Percentiles rank a stretch among this genome's conserved stretches.
phyloP scores from a whole-genome alignment of 345 rosid genomes.

The Eucalyptus brandiana region DNA sequence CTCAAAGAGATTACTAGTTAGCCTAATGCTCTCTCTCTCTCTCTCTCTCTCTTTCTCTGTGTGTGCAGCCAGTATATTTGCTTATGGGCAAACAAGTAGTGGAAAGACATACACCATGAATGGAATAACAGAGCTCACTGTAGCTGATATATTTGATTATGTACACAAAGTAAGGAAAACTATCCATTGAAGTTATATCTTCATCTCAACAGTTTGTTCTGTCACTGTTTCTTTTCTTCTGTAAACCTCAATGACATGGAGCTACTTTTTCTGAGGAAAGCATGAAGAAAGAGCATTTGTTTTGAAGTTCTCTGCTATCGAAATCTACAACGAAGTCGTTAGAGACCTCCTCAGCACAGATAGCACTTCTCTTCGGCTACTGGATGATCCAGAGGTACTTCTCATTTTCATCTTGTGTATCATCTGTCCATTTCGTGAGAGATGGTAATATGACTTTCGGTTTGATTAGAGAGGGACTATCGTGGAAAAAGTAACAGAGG shows the following conservation, averaged over 20 bases:
- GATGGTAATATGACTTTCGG: background rate
- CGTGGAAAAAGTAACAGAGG: constrained; percentile 81
- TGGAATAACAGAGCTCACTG: constrained; percentile 84
- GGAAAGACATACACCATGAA: constrained; percentile 98
- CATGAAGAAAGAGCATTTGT: constrained; percentile 90
- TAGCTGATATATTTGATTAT: constrained; percentile 85
- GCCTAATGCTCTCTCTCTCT: background rate
- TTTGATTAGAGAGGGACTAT: constrained; percentile 68
- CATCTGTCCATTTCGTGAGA: background rate
- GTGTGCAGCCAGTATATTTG: constrained; percentile 81
- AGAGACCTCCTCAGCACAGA: constrained; percentile 78
- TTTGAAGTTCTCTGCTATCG: constrained; percentile 91
- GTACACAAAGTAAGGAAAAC: constrained; percentile 45
- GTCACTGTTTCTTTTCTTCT: background rate
- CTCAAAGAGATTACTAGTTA: background rate
- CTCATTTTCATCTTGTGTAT: background rate
- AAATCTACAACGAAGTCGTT: constrained; percentile 93
- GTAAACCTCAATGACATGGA: background rate
- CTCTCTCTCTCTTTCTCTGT: background rate
- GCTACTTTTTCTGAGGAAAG: constrained; percentile 19
- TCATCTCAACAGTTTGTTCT: background rate
- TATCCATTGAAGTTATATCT: background rate
- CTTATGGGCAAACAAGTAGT: constrained; percentile 99
- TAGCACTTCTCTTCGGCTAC: constrained; percentile 65
- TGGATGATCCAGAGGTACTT: constrained; percentile 93